phyloP scores from a whole-genome alignment of 2,329 filamentous ascomycete genomes.

The Botryotinia calthae region DNA sequence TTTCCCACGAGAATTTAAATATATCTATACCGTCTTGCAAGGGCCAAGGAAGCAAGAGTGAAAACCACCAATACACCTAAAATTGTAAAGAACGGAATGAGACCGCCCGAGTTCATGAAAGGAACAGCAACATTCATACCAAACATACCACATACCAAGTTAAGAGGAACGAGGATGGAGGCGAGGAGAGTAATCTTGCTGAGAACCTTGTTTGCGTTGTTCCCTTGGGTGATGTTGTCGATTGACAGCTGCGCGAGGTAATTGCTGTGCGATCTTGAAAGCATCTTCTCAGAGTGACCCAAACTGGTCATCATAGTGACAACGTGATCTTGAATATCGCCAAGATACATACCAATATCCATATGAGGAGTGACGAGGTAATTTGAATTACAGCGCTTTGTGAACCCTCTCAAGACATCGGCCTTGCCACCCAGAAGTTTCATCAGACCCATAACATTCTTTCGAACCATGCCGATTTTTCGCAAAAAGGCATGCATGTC shows the following conservation, averaged over 20 bases:
- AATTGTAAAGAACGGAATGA: constrained; percentile 61
- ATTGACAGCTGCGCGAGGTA: constrained; percentile 94
- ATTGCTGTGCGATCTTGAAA: constrained; percentile 90
- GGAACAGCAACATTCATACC: constrained; percentile 85
- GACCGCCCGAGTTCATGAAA: constrained; percentile 47
- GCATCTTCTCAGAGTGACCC: constrained; percentile 95
- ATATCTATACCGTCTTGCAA: constrained; percentile 35
- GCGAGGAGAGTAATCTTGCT: constrained; percentile 94
- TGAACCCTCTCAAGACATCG: constrained; percentile 96
- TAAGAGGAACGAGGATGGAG: constrained; percentile 93
- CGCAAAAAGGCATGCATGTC: constrained; percentile 86
- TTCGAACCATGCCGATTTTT: constrained; percentile 84
- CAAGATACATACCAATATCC: constrained; percentile 94
- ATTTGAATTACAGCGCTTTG: constrained; percentile 97
- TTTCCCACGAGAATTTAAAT: constrained; percentile 28
- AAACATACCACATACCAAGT: constrained; percentile 66
- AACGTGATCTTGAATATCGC: constrained; percentile 98
- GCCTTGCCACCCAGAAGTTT: constrained; percentile 93
- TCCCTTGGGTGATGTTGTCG: constrained; percentile 85
- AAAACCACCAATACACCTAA: constrained; percentile 56
- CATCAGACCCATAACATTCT: constrained; percentile 91
- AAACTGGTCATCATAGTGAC: constrained; percentile 99
- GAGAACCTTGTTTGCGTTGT: constrained; percentile 81
- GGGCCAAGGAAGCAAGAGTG: constrained; percentile 30
- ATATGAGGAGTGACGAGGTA: constrained; percentile 93